phyloP scores from a whole-genome alignment of 768 basidiomycete species.

The Leccinum disarticulatum region DNA sequence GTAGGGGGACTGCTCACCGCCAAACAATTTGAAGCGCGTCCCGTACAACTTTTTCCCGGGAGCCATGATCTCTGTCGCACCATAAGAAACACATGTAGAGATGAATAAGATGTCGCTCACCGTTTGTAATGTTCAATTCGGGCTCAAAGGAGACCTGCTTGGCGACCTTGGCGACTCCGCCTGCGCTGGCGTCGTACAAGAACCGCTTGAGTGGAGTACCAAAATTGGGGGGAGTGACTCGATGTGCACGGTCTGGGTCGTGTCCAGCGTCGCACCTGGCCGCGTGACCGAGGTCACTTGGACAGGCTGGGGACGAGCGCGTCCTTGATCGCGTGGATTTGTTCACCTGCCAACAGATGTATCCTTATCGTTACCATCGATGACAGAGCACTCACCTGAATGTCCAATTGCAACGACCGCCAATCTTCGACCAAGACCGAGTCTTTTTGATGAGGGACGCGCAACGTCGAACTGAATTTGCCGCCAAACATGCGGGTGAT shows the following conservation, averaged over 20 bases:
- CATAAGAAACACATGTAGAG: background rate
- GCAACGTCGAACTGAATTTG: constrained; percentile 82
- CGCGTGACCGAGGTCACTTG: constrained; percentile 60
- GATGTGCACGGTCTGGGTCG: constrained; percentile 69
- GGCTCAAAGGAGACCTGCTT: constrained; percentile 79
- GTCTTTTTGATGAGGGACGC: constrained; percentile 80
- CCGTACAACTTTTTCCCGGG: constrained; percentile 46
- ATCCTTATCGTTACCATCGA: background rate
- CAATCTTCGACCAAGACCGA: constrained; percentile 90
- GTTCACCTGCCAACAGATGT: constrained; percentile 49
- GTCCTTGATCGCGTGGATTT: constrained; percentile 77
- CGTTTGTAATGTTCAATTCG: constrained; percentile 72
- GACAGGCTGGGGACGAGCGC: constrained; percentile 81
- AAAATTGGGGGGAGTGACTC: constrained; percentile 83
- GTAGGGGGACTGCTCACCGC: constrained; percentile 49
- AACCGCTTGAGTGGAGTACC: constrained; percentile 92
- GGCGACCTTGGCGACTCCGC: constrained; percentile 81
- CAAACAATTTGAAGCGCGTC: constrained; percentile 77
- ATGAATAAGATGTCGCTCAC: constrained; percentile 32
- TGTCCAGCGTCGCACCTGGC: too few species aligned
- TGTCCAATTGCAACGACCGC: constrained; percentile 85
- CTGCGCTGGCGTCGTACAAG: constrained; percentile 72
- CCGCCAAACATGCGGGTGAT: constrained; percentile 94
- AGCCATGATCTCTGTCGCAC: constrained; percentile 55
- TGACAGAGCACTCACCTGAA: constrained; percentile 53